A percentile compares a stretch with the other conserved stretches of the same genome.
Conservation (phyloP, 179 eudicot species). For the Vitellaria paradoxa region DNA sequence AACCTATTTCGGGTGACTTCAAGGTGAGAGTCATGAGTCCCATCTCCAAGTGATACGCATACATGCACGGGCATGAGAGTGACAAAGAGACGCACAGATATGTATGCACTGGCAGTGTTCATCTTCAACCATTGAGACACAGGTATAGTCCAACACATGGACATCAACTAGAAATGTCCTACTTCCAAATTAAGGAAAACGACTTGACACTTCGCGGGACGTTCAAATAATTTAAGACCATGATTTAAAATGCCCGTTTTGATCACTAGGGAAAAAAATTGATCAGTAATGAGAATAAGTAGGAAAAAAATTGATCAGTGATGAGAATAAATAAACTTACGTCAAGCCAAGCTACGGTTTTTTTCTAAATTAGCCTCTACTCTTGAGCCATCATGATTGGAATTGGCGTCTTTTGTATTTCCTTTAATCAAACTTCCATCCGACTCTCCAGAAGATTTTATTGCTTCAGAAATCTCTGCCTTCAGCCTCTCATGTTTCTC, state of each 20-base stretch:
- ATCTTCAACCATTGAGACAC: background rate
- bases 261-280: too few relatives aligned
- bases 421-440: conserved; percentile 25
- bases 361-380: conserved; percentile 31
- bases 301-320: background rate
- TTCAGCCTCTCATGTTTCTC: conserved; percentile 49
- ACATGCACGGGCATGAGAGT: background rate
- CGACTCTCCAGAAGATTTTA: conserved; percentile 29
- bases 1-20: background rate
- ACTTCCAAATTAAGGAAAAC: background rate
- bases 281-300: background rate
- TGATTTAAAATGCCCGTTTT: background rate
- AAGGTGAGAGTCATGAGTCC: background rate
- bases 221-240: background rate
- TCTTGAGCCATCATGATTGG: conserved; percentile 23
- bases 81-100: background rate
- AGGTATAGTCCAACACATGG: too few relatives aligned
- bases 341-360: conserved; percentile 21
- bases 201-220: background rate
- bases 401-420: conserved; percentile 11
- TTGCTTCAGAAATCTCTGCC: conserved; percentile 47
- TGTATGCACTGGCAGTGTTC: too few relatives aligned
- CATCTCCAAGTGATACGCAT: background rate
- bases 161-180: too few relatives aligned
- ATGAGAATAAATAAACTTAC: conserved; percentile 22